Conservation (phyloP, 495 filamentous ascomycete species). For the Penicillium alfredii region DNA sequence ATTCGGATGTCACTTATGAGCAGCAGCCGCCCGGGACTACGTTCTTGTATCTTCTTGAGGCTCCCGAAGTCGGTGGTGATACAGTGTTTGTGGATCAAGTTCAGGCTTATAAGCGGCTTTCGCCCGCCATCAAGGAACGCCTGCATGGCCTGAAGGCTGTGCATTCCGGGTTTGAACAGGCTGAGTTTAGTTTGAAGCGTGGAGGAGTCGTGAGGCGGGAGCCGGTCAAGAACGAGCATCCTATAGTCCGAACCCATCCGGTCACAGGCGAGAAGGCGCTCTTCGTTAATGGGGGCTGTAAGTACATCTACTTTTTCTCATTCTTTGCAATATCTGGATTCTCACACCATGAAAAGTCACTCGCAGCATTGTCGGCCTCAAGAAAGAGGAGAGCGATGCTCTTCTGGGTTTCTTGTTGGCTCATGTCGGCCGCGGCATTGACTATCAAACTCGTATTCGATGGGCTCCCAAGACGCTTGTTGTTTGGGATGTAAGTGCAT, state of each 20-base stretch:
- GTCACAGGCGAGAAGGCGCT: conserved; percentile 77
- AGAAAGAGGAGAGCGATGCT: conserved; percentile 72
- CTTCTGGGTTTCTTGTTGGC: conserved; percentile 72
- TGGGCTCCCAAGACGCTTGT: conserved; percentile 74
- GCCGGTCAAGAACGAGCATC: conserved; percentile 65
- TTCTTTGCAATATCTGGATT: neutral
- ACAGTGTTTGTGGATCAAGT: conserved; percentile 69
- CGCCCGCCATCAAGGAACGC: conserved; percentile 61
- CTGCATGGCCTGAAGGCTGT: conserved; percentile 72
- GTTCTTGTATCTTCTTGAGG: conserved; percentile 74
- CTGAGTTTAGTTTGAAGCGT: conserved; percentile 45
- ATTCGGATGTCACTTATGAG: conserved; percentile 80
- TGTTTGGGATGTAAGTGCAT: conserved; percentile 62
- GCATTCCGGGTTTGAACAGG: conserved; percentile 70
- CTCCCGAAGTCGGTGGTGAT: conserved; percentile 70
- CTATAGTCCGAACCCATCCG: conserved; percentile 74
- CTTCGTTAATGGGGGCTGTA: conserved; percentile 74
- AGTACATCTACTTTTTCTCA: conserved; percentile 24
- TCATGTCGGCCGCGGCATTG: conserved; percentile 66
- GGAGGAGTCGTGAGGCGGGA: conserved; percentile 64
- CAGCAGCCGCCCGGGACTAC: conserved; percentile 79
- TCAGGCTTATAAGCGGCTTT: conserved; percentile 73
- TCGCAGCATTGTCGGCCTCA: conserved; percentile 64
- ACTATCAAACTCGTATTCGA: conserved; percentile 71
- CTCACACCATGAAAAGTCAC: conserved; percentile 47